These are phyloP conservation scores for Cutaneotrichosporon sp. DNA, from an alignment of 1,284 basidiomycete species.

Conservation along the genomic window DNA sequence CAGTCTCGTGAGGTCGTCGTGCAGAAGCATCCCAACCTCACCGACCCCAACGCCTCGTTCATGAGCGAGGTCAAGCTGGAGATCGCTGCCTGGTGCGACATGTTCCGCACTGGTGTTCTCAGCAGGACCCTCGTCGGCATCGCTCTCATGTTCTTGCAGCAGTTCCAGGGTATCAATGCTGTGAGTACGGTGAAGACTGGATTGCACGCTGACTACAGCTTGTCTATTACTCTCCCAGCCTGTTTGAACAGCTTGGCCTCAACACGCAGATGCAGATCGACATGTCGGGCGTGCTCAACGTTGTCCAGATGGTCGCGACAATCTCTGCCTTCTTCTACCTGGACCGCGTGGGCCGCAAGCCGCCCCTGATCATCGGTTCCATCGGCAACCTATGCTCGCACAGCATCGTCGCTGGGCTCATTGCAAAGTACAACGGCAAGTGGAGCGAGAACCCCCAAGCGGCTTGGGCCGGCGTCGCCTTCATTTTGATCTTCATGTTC, in stretches of 20 bases:
- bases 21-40: slow-evolving; percentile 22
- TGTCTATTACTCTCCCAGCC: slow-evolving; percentile 39
- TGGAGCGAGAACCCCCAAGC: slow-evolving; percentile 26
- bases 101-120: slow-evolving; percentile 30
- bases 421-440: slow-evolving; percentile 17
- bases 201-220: slow-evolving; percentile 7
- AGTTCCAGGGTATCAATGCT: slow-evolving; percentile 36
- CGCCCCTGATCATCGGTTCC: slow-evolving; percentile 35
- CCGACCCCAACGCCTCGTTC: slow-evolving; percentile 16
- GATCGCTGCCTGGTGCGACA: slow-evolving; percentile 27
- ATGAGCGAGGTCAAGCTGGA: slow-evolving; percentile 29
- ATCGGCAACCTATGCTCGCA: slow-evolving; percentile 23
- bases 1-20: slow-evolving; percentile 27
- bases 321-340: slow-evolving; percentile 44
- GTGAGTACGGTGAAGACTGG: no score
- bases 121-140: slow-evolving; percentile 26
- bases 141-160: slow-evolving; percentile 42
- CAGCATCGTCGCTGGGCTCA: slow-evolving; percentile 34
- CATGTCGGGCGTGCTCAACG: slow-evolving; percentile 47
- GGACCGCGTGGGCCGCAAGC: slow-evolving; percentile 49
- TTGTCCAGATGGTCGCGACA: slow-evolving; percentile 45
- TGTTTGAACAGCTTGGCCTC: slow-evolving; percentile 46
- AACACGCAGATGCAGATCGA: slow-evolving; percentile 37
- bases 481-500: slow-evolving; percentile 31
- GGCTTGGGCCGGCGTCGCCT: slow-evolving; percentile 35